phyloP scores from a whole-genome alignment of 129 eudicot species.

The Ambrosia trifida region DNA sequence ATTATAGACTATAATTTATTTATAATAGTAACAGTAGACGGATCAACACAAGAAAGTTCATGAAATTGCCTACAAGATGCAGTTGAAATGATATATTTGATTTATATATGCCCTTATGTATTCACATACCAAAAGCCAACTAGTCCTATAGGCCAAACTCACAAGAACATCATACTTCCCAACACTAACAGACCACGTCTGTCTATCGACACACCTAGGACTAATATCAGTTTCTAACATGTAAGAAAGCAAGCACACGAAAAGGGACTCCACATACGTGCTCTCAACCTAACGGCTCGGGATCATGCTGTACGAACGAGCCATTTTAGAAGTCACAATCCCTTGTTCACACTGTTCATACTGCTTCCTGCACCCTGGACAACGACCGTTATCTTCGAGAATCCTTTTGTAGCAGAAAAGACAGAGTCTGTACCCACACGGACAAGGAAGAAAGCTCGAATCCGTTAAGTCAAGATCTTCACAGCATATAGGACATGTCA shows the following conservation, averaged over 20 bases:
- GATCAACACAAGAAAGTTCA: constrained; percentile 23
- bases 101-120: constrained; percentile 60
- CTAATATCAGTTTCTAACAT: constrained; percentile 46
- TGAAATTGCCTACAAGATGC: constrained; percentile 19
- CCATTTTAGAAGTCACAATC: constrained; percentile 43
- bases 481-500: constrained; percentile 79
- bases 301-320: constrained; percentile 75
- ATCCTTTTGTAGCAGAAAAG: constrained; percentile 92
- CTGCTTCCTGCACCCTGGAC: constrained; percentile 80
- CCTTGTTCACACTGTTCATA: constrained; percentile 47
- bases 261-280: constrained; percentile 42
- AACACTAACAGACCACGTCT: constrained; percentile 45
- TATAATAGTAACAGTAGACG: constrained; percentile 1
- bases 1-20: neutral
- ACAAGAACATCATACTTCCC: constrained; percentile 31
- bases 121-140: constrained; percentile 55
- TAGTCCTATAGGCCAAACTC: constrained; percentile 48
- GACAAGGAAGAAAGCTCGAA: constrained; percentile 73
- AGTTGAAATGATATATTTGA: constrained; percentile 39
- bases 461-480: constrained; percentile 88
- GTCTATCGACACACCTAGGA: constrained; percentile 49
- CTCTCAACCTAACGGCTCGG: constrained; percentile 51
- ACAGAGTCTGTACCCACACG: constrained; percentile 80
- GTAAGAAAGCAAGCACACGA: constrained; percentile 31
- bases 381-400: constrained; percentile 71